These are phyloP conservation scores for Trifolium pratense DNA, from an alignment of 306 rosid species.

Conservation along the genomic window DNA sequence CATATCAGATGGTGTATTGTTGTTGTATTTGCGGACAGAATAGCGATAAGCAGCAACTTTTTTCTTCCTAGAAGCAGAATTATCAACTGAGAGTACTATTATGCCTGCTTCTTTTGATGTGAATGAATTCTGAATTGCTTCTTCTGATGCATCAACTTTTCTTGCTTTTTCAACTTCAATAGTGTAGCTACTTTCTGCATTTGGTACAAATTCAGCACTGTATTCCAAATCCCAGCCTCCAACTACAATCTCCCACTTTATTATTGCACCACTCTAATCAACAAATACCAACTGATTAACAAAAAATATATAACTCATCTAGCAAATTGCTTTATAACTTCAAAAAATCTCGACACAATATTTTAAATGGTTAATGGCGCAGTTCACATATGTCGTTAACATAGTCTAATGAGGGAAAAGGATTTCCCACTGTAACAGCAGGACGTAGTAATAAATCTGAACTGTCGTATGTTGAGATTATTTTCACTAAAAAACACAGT, in stretches of 20 bases:
- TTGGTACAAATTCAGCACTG: constrained; percentile 86
- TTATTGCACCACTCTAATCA: constrained; percentile 77
- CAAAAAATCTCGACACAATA: neutral
- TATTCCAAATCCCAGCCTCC: constrained; percentile 97
- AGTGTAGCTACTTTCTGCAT: constrained; percentile 75
- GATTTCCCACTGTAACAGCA: too few species aligned
- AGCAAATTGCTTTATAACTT: constrained; percentile 60
- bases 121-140: constrained; percentile 82
- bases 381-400: too few species aligned
- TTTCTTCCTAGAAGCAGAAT: constrained; percentile 72
- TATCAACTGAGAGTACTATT: constrained; percentile 85
- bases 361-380: neutral
- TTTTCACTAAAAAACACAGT: too few species aligned
- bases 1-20: constrained; percentile 33
- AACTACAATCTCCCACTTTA: constrained; percentile 92
- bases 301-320: neutral
- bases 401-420: neutral
- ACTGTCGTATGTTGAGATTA: too few species aligned
- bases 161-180: constrained; percentile 83
- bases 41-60: constrained; percentile 94
- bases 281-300: neutral
- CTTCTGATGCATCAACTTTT: constrained; percentile 61
- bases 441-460: too few species aligned
- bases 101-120: constrained; percentile 76
- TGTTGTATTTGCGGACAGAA: constrained; percentile 61